phyloP scores from a whole-genome alignment of 1,139 yeast genomes.

The Yamadazyma mexicana region DNA sequence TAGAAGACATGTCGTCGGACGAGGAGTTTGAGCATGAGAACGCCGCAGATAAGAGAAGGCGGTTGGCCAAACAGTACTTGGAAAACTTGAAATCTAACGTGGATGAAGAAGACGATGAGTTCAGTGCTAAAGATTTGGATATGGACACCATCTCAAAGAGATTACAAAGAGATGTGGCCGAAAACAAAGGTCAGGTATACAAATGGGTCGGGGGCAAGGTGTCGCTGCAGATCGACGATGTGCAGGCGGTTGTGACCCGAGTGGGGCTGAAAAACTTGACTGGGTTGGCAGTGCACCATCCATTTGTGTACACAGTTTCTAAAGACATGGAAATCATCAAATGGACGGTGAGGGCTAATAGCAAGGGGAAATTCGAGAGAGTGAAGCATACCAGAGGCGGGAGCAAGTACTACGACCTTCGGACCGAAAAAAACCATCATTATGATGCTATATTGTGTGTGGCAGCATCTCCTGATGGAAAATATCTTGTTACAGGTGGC shows the following conservation, averaged over 20 bases:
- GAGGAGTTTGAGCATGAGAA: conserved; percentile 74
- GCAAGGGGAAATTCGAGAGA: conserved; percentile 52
- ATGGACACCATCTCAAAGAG: conserved; percentile 80
- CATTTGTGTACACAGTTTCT: conserved; percentile 75
- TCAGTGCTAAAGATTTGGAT: conserved; percentile 92
- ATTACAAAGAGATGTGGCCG: conserved; percentile 86
- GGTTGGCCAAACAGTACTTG: conserved; percentile 90
- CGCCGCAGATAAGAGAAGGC: conserved; percentile 90
- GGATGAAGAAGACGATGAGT: conserved; percentile 53
- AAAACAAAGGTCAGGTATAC: conserved; percentile 78
- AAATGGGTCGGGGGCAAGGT: conserved; percentile 59
- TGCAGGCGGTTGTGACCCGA: conserved; percentile 43
- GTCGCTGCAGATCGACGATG: conserved; percentile 42
- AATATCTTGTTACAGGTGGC: conserved; percentile 88
- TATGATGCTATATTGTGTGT: conserved; percentile 72
- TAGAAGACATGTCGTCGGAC: conserved; percentile 54
- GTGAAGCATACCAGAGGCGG: conserved; percentile 71
- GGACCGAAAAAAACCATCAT: conserved; percentile 60
- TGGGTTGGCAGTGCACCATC: conserved; percentile 50
- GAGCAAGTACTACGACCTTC: conserved; percentile 35
- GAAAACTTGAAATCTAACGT: conserved; percentile 61
- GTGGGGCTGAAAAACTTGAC: conserved; percentile 63
- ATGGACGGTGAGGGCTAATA: conserved; percentile 61
- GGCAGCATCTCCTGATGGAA: conserved; percentile 87
- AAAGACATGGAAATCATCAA: conserved; percentile 81